A percentile compares a stretch with the other conserved stretches of the same genome.
Evolutionary conservation across 176 grass and related monocot species (phyloP).

Genomic region (Carex scoparia): DNA sequence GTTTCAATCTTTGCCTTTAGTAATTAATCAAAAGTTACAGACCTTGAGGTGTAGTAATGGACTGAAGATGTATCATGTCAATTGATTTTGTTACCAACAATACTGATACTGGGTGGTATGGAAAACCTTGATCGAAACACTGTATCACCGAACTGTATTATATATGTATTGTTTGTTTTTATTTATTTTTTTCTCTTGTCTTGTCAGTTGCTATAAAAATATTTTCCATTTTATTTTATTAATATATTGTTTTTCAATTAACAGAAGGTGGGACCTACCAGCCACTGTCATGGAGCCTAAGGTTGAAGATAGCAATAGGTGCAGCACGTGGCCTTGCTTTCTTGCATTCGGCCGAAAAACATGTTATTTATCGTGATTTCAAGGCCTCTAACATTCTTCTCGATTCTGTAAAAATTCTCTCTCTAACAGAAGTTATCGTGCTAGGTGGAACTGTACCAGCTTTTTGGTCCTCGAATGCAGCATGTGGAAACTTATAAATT

Average conservation of each 20-base stretch:
- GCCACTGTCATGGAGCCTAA: conserved; percentile 37
- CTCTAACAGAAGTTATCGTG: neutral
- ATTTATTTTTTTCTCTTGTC: neutral
- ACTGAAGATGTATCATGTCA: neutral
- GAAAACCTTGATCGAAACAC: neutral
- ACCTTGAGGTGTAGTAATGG: neutral
- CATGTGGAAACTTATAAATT: neutral
- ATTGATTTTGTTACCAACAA: neutral
- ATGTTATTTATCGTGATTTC: conserved; percentile 51
- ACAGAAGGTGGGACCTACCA: conserved; percentile 25
- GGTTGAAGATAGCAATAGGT: conserved; percentile 46
- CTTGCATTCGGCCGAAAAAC: conserved; percentile 39
- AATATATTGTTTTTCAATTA: neutral
- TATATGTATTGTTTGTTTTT: neutral
- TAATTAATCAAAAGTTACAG: neutral
- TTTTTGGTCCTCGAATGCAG: neutral
- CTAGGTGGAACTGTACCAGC: neutral
- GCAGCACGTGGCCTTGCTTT: conserved; percentile 51
- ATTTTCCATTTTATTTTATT: conserved; percentile 9
- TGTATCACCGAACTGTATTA: neutral
- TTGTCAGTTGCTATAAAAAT: neutral
- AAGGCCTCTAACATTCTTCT: conserved; percentile 52
- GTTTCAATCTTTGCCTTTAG: neutral
- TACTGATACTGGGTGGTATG: neutral
- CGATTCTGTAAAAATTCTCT: conserved; percentile 29